A percentile compares a stretch with the other conserved stretches of the same genome.
These are phyloP conservation scores for Pseudogymnoascus sp. DNA, from an alignment of 2,329 filamentous ascomycete species.

Conservation along the genomic window DNA sequence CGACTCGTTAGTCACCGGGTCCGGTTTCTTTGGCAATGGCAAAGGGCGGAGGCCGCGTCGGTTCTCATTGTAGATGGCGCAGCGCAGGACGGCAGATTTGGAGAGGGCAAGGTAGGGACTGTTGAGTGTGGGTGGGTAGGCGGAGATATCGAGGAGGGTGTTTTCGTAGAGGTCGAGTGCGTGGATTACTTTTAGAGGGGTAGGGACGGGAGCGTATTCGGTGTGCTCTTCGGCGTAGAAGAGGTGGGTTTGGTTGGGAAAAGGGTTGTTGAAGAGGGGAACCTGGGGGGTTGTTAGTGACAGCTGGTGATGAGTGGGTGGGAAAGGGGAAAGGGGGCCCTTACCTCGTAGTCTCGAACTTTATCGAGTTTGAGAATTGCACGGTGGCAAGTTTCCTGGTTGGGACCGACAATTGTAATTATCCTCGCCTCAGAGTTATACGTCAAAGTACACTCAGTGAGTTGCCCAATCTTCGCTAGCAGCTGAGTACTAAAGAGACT, in stretches of 20 bases:
- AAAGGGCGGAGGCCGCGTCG: conserved; percentile 11
- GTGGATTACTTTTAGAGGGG: conserved; percentile 18
- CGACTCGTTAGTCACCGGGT: neutral
- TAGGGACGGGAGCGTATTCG: conserved; percentile 18
- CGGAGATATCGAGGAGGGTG: conserved; percentile 21
- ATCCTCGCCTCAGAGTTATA: conserved; percentile 15
- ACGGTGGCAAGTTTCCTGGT: conserved; percentile 12
- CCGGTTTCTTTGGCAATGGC: conserved; percentile 11
- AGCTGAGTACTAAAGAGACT: conserved; percentile 12
- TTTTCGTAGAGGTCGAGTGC: conserved; percentile 21
- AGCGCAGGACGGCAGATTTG: conserved; percentile 17
- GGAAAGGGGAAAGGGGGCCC: neutral
- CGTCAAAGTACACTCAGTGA: conserved; percentile 20
- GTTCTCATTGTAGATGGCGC: conserved; percentile 12
- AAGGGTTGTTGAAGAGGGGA: neutral
- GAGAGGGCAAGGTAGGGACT: conserved; percentile 14
- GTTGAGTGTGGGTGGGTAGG: neutral
- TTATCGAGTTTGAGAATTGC: conserved; percentile 23
- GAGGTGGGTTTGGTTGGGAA: conserved; percentile 15
- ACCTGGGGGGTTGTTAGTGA: neutral
- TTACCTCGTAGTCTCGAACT: conserved; percentile 22
- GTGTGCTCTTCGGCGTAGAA: conserved; percentile 23
- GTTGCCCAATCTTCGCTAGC: conserved; percentile 13
- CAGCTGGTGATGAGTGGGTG: neutral
- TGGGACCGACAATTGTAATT: conserved; percentile 19